Conservation (phyloP, 2,329 filamentous ascomycete species). For the Phialocephala subalpina region DNA sequence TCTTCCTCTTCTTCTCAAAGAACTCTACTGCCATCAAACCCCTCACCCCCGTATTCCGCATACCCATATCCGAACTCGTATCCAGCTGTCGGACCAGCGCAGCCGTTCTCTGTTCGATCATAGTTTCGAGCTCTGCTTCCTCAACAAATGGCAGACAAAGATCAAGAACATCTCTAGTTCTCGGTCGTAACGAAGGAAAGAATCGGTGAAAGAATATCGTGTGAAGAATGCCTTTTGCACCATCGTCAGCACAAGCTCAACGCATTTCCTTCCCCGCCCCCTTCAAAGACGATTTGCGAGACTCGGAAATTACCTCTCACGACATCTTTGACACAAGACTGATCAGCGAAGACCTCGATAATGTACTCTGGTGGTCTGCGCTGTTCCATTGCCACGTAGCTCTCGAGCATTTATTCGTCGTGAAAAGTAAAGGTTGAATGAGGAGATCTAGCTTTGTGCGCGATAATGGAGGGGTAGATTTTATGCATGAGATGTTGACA, state of each 20-base stretch:
- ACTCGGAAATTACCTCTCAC: constrained; percentile 74
- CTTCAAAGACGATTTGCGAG: neutral
- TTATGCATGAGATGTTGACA: constrained; percentile 18
- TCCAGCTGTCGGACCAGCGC: constrained; percentile 82
- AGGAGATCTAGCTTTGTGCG: constrained; percentile 16
- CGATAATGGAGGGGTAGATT: constrained; percentile 34
- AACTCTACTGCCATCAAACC: constrained; percentile 89
- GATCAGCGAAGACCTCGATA: constrained; percentile 92
- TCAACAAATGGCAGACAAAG: constrained; percentile 89
- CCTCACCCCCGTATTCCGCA: constrained; percentile 64
- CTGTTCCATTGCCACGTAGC: constrained; percentile 61
- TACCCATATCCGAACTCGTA: constrained; percentile 56
- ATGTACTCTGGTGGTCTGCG: constrained; percentile 84
- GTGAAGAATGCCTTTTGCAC: constrained; percentile 79
- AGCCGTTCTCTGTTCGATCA: constrained; percentile 88
- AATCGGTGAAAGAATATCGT: constrained; percentile 99
- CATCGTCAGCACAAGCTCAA: constrained; percentile 11
- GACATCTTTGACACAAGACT: constrained; percentile 87
- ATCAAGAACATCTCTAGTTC: constrained; percentile 88
- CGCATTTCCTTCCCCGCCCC: constrained; percentile 7
- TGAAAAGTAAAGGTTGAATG: constrained; percentile 9
- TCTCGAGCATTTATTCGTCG: constrained; percentile 27
- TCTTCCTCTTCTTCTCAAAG: constrained; percentile 89
- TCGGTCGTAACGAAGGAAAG: constrained; percentile 86
- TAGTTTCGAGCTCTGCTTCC: constrained; percentile 88